Evolutionary conservation across 2,329 filamentous ascomycete genomes (phyloP).

Genomic region (Biscogniauxia sp.): DNA sequence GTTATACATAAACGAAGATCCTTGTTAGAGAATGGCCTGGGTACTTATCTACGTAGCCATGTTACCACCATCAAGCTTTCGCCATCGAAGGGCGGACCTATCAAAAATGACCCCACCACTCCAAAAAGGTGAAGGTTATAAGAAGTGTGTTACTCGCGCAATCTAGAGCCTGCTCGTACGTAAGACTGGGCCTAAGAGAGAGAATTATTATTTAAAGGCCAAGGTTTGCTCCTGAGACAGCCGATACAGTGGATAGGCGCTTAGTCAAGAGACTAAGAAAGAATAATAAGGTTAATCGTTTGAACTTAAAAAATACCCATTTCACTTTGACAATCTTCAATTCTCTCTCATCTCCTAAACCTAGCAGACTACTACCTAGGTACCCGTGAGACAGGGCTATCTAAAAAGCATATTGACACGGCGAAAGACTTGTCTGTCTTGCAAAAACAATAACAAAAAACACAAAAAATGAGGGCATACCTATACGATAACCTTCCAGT

Average conservation of each 20-base stretch:
- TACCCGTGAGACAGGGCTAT: no score
- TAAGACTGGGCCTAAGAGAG: not conserved
- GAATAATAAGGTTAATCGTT: not conserved
- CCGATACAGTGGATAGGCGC: not conserved
- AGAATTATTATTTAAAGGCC: not conserved
- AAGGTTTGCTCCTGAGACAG: not conserved
- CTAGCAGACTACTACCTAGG: not conserved
- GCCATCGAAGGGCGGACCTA: slow-evolving; percentile 6
- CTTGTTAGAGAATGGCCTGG: not conserved
- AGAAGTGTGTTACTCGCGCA: not conserved
- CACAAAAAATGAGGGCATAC: slow-evolving; percentile 53
- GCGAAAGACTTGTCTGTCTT: no score
- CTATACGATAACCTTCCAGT: slow-evolving; percentile 55
- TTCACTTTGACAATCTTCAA: no score
- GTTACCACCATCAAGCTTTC: not conserved
- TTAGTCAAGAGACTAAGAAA: not conserved
- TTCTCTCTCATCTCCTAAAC: not conserved
- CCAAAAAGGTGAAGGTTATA: not conserved
- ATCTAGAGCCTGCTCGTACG: not conserved
- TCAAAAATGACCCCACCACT: slow-evolving; percentile 1
- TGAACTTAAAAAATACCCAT: not conserved
- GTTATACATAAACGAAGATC: no score
- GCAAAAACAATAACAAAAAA: not conserved
- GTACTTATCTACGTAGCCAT: not conserved
- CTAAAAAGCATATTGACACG: no score